Percentiles rank a stretch among this genome's conserved stretches.
phyloP scores from a whole-genome alignment of 192 early-diverging fungal species.

The Spizellomyces sp. region DNA sequence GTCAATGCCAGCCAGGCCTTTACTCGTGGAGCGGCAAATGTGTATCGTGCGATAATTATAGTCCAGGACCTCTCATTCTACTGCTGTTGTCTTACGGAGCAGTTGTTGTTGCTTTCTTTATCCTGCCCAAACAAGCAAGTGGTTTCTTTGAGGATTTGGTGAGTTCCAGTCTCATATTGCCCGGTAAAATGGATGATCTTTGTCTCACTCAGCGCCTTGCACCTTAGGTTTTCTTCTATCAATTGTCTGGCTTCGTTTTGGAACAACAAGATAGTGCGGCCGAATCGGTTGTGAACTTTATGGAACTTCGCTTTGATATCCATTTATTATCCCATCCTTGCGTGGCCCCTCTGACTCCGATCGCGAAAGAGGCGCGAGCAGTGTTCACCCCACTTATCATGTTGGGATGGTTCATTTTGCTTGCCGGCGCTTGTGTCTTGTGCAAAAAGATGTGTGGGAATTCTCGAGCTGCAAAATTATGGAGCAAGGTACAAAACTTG shows the following conservation, averaged over 20 bases:
- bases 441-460: not conserved
- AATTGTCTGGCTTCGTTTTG: not conserved
- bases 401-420: not conserved
- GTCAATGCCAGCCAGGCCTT: not conserved
- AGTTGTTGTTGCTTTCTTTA: not conserved
- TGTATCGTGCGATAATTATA: not conserved
- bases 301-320: not conserved
- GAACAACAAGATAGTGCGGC: not conserved
- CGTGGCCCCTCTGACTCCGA: not conserved
- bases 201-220: not conserved
- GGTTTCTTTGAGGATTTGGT: constrained; percentile 6
- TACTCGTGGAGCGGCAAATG: not conserved
- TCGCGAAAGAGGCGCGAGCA: not conserved
- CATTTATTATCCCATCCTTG: not conserved
- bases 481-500: not conserved
- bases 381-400: not conserved
- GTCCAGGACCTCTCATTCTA: not conserved
- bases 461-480: not conserved
- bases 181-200: no score
- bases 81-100: not conserved
- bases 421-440: not conserved
- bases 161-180: not conserved
- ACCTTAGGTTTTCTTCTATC: not conserved
- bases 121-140: not conserved
- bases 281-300: not conserved